phyloP scores from a whole-genome alignment of 1,284 basidiomycete species.

The Ceratorhiza oryzae-sativae region DNA sequence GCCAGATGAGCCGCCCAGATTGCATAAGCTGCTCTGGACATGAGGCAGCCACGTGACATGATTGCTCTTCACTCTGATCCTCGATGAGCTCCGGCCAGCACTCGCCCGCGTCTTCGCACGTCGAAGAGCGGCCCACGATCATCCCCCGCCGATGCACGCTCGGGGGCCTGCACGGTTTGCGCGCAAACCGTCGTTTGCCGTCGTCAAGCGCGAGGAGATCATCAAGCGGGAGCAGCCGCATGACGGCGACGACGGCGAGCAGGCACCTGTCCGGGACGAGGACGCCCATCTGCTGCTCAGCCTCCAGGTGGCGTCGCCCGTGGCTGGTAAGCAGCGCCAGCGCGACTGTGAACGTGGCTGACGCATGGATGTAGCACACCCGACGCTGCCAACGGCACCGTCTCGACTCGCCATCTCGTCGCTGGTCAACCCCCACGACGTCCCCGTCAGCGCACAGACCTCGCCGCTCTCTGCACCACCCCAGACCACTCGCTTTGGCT shows the following conservation, averaged over 20 bases:
- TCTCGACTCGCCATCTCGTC: constrained; percentile 24
- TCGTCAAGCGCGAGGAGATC: constrained; percentile 23
- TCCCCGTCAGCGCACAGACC: not conserved
- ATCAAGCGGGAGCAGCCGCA: not conserved
- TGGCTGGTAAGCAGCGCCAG: not conserved
- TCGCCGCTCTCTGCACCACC: not conserved
- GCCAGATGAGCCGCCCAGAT: not conserved
- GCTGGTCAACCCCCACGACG: constrained; percentile 1
- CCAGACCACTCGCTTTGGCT: not conserved
- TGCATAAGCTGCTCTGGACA: not conserved
- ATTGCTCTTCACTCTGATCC: constrained; percentile 23
- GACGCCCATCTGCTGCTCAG: constrained; percentile 12
- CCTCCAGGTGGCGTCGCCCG: not conserved
- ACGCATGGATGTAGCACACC: not conserved
- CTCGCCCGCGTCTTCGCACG: not conserved
- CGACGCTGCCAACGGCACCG: not conserved
- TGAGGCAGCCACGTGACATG: constrained; percentile 28
- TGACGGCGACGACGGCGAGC: not conserved
- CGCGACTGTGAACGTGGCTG: not conserved
- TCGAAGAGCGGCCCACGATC: not conserved
- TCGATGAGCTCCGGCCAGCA: constrained; percentile 21
- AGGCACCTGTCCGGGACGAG: constrained; percentile 7
- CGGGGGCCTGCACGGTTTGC: not conserved
- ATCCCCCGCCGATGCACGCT: not conserved
- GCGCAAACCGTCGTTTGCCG: not conserved